Conservation (phyloP, 495 filamentous ascomycete genomes). For the Neurospora terricola region DNA sequence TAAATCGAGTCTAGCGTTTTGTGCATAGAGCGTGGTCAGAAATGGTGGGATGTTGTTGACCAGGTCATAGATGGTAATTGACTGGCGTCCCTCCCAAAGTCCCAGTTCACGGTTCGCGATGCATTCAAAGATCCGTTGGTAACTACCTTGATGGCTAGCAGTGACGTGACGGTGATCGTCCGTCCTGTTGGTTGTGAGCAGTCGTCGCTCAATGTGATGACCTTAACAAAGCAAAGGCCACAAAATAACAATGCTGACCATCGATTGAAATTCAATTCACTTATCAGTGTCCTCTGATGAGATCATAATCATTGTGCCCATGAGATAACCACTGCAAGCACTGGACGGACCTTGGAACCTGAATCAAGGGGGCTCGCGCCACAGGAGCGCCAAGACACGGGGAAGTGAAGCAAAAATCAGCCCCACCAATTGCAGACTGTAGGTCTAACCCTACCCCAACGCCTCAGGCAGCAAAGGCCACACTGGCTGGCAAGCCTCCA, state of each 20-base stretch:
- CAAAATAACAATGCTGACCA: neutral
- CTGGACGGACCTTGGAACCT: neutral
- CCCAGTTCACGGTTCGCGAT: neutral
- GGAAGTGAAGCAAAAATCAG: neutral
- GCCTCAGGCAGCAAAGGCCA: conserved; percentile 26
- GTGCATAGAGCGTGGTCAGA: neutral
- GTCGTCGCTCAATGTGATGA: neutral
- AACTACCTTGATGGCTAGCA: neutral
- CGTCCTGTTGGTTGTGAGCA: neutral
- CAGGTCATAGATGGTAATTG: neutral
- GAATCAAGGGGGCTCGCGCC: neutral
- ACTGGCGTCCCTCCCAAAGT: neutral
- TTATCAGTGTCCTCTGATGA: neutral
- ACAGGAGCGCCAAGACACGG: neutral
- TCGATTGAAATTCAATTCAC: neutral
- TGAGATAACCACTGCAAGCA: neutral
- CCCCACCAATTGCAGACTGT: conserved; percentile 17
- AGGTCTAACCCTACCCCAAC: conserved; percentile 39
- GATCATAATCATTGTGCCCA: neutral
- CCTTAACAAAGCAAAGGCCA: neutral
- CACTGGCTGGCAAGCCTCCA: conserved; percentile 26
- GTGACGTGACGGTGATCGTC: neutral
- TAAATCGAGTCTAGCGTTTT: neutral
- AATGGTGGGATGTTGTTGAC: neutral
- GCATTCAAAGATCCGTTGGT: neutral